These are phyloP conservation scores for Camelina hispida DNA, from an alignment of 345 rosid genomes.

Conservation along the genomic window DNA sequence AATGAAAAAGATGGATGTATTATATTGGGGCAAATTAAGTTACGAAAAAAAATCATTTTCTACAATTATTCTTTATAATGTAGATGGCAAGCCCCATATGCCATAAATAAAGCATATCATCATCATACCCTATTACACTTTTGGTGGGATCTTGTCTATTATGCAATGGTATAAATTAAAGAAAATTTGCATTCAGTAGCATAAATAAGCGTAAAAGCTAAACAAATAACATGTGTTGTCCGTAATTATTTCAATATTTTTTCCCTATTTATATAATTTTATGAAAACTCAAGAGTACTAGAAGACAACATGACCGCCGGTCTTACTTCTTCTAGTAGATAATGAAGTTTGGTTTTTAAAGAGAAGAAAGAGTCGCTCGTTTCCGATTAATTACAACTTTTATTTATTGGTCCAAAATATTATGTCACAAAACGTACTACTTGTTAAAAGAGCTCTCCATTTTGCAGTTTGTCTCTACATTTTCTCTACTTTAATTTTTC, in stretches of 20 bases:
- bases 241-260: not conserved
- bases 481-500: slow-evolving; percentile 19
- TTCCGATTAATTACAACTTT: slow-evolving; percentile 27
- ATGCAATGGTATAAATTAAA: not conserved
- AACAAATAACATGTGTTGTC: not conserved
- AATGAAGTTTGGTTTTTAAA: slow-evolving; percentile 21
- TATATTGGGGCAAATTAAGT: not conserved
- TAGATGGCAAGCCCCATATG: slow-evolving; percentile 29
- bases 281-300: not conserved
- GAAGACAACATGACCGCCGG: slow-evolving; percentile 9
- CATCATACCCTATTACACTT: slow-evolving; percentile 30
- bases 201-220: not conserved
- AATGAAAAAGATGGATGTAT: slow-evolving; percentile 6
- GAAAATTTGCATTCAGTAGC: slow-evolving; percentile 3
- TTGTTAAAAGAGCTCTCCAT: slow-evolving; percentile 43
- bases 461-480: slow-evolving; percentile 42
- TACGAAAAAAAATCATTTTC: not conserved
- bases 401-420: slow-evolving; percentile 28
- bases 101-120: slow-evolving; percentile 31
- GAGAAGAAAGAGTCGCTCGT: slow-evolving; percentile 19
- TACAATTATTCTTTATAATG: not conserved
- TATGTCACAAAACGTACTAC: slow-evolving; percentile 34
- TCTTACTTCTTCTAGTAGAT: slow-evolving; percentile 28
- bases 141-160: slow-evolving; percentile 42
- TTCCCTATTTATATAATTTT: not conserved